Evolutionary conservation across 2,329 filamentous ascomycete species (phyloP).

Genomic region (Hypoxylon sp.): DNA sequence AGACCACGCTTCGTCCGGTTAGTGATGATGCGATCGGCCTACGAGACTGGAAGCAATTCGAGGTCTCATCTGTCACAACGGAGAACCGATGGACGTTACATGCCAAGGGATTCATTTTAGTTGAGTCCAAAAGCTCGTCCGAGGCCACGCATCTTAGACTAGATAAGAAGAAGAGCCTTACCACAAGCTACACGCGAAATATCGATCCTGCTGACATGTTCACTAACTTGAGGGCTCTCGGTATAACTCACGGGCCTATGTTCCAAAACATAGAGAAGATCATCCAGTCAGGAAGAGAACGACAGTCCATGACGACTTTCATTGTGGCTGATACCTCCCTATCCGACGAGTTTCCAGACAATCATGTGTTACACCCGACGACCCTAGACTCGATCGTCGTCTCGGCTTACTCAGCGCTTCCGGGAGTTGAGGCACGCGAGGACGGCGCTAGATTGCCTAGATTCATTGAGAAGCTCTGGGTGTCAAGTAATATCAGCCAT

Average conservation of each 20-base stretch:
- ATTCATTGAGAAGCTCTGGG: slow-evolving; percentile 32
- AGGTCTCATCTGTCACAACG: slow-evolving; percentile 26
- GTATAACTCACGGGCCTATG: slow-evolving; percentile 43
- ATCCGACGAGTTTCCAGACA: slow-evolving; percentile 5
- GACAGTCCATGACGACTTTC: slow-evolving; percentile 5
- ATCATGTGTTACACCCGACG: slow-evolving; percentile 46
- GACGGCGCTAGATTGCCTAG: slow-evolving; percentile 22
- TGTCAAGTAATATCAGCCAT: slow-evolving; percentile 35
- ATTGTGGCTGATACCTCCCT: neutral
- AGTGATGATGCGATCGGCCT: slow-evolving; percentile 1
- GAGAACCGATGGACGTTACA: slow-evolving; percentile 39
- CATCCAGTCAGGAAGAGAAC: slow-evolving; percentile 6
- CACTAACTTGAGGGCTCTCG: slow-evolving; percentile 28
- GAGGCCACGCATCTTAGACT: neutral
- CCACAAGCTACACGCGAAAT: slow-evolving; percentile 16
- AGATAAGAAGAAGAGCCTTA: neutral
- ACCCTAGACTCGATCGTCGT: slow-evolving; percentile 48
- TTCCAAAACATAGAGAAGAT: slow-evolving; percentile 44
- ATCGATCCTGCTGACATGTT: slow-evolving; percentile 44
- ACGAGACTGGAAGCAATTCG: slow-evolving; percentile 26
- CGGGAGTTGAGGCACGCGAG: slow-evolving; percentile 27
- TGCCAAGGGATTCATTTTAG: slow-evolving; percentile 29
- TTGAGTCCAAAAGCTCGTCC: neutral
- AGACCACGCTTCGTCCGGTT: slow-evolving; percentile 27
- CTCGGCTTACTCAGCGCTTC: slow-evolving; percentile 32